A percentile compares a stretch with the other conserved stretches of the same genome.
phyloP scores from a whole-genome alignment of 1,284 basidiomycete genomes.

The Cryptococcus sp. region DNA sequence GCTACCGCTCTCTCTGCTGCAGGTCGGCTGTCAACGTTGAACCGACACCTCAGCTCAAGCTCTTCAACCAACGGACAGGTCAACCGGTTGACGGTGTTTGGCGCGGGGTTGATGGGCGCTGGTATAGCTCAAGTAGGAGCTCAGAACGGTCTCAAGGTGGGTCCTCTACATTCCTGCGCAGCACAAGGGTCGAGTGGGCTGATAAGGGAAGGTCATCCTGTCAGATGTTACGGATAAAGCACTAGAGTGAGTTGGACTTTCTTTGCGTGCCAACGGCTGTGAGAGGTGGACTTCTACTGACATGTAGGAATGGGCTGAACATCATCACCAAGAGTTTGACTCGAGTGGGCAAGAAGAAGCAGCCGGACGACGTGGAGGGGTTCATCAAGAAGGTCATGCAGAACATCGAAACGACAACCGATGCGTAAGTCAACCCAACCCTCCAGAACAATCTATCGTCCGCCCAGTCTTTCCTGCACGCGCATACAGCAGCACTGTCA shows the following conservation, averaged over 20 bases:
- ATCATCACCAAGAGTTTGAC: slow-evolving; percentile 54
- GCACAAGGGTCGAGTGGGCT: not conserved
- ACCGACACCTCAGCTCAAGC: slow-evolving; percentile 22
- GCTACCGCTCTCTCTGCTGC: slow-evolving; percentile 9
- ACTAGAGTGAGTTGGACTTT: slow-evolving; percentile 26
- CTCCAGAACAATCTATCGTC: too few relatives aligned
- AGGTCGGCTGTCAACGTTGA: slow-evolving; percentile 14
- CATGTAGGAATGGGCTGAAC: slow-evolving; percentile 50
- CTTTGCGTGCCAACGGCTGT: too few relatives aligned
- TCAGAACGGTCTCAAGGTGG: slow-evolving; percentile 48
- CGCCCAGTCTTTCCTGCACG: too few relatives aligned
- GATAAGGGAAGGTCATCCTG: slow-evolving; percentile 31
- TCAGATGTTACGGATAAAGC: slow-evolving; percentile 48
- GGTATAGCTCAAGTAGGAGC: slow-evolving; percentile 52
- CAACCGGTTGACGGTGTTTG: slow-evolving; percentile 47
- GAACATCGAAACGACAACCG: slow-evolving; percentile 51
- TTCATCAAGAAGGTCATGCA: slow-evolving; percentile 46
- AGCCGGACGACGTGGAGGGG: slow-evolving; percentile 48
- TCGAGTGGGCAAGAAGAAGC: slow-evolving; percentile 51
- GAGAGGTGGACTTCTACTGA: not conserved
- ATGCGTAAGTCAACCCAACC: slow-evolving; percentile 42
- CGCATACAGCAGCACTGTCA: too few relatives aligned
- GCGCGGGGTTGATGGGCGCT: slow-evolving; percentile 52
- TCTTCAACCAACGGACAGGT: slow-evolving; percentile 16
- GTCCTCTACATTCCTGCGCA: not conserved